Conservation (phyloP, 1,284 basidiomycete species). For the Cryptococcus maquisensis region DNA sequence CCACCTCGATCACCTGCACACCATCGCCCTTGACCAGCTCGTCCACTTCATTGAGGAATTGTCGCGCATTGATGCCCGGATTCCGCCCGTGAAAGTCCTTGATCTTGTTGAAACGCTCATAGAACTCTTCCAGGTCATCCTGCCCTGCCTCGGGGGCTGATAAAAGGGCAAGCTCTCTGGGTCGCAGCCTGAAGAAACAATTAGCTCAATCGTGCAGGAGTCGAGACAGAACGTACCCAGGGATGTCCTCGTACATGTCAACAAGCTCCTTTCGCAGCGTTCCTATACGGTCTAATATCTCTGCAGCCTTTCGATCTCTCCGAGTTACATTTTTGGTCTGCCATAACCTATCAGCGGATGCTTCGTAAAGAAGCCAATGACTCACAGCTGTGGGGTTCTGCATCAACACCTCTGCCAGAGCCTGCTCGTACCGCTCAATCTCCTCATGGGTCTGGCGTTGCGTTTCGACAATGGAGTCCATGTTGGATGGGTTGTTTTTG, state of each 20-base stretch:
- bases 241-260: slow-evolving; percentile 68
- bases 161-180: slow-evolving; percentile 42
- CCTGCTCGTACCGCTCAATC: slow-evolving; percentile 75
- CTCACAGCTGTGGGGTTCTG: slow-evolving; percentile 47
- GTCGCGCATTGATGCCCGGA: slow-evolving; percentile 75
- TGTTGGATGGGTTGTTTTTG: slow-evolving; percentile 35
- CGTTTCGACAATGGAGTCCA: slow-evolving; percentile 89
- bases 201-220: neutral
- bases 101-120: slow-evolving; percentile 85
- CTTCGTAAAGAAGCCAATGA: slow-evolving; percentile 6
- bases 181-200: slow-evolving; percentile 48
- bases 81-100: slow-evolving; percentile 95
- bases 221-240: slow-evolving; percentile 46
- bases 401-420: slow-evolving; percentile 53
- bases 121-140: slow-evolving; percentile 88
- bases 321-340: slow-evolving; percentile 54
- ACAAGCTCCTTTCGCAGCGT: slow-evolving; percentile 64
- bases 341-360: slow-evolving; percentile 14
- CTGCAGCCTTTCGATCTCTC: slow-evolving; percentile 79
- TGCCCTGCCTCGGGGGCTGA: slow-evolving; percentile 51
- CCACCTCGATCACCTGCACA: slow-evolving; percentile 51
- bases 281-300: slow-evolving; percentile 76
- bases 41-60: slow-evolving; percentile 74
- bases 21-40: slow-evolving; percentile 56
- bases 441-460: slow-evolving; percentile 94